These are phyloP conservation scores for Backusella psychrophila DNA, from an alignment of 192 early-diverging fungal genomes.

Conservation along the genomic window DNA sequence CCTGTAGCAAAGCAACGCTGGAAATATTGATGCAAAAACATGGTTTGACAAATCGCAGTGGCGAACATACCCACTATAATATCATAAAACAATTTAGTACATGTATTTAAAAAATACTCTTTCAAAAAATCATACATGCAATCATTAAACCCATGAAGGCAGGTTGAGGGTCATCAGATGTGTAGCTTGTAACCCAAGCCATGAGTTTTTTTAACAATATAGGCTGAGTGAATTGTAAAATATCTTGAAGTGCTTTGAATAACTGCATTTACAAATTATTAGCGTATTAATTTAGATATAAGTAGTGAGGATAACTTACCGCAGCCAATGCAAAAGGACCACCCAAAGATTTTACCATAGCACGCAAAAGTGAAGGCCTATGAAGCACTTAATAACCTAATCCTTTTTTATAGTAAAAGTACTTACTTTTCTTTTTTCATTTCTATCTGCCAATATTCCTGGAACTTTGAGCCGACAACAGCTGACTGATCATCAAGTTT, in stretches of 20 bases:
- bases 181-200: conserved; percentile 60
- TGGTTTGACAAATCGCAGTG: conserved; percentile 71
- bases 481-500: conserved; percentile 55
- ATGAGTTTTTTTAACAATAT: conserved; percentile 72
- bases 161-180: conserved; percentile 53
- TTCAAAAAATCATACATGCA: conserved; percentile 36
- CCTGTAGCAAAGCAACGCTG: conserved; percentile 78
- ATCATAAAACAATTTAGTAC: neutral
- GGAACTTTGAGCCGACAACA: conserved; percentile 61
- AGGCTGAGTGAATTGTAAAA: conserved; percentile 77
- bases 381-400: neutral
- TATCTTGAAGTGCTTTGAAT: conserved; percentile 78
- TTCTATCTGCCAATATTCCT: conserved; percentile 69
- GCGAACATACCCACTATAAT: conserved; percentile 62
- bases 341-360: conserved; percentile 60
- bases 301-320: conserved; percentile 13
- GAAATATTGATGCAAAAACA: conserved; percentile 88
- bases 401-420: neutral
- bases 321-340: conserved; percentile 67
- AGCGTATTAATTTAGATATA: neutral
- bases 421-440: conserved; percentile 49
- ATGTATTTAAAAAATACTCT: neutral
- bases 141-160: conserved; percentile 77
- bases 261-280: conserved; percentile 31
- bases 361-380: conserved; percentile 72